Base-by-base conservation (phyloP, 1,139 yeast genomes). In the Suhomyces bokatorum region DNA sequence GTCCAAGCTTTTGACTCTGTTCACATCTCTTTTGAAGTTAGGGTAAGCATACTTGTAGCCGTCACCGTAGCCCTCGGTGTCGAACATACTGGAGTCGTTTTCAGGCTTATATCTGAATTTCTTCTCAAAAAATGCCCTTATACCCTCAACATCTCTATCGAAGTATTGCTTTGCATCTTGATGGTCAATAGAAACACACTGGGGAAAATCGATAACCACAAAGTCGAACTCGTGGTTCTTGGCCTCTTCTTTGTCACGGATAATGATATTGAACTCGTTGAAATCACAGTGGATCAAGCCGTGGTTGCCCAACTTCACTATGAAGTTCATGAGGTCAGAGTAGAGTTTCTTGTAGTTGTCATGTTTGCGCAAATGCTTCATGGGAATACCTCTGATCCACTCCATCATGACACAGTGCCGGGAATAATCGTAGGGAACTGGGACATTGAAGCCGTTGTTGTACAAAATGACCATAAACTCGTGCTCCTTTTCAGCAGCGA, bases 261-360 rank as follows among this genome's bases (percentile, higher is more conserved):
- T 86, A 76, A 93, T 87, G 54, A 93, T 90, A 64, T 93, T 93
- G 67, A 93, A 93, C 65, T 93, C 99, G 64, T 93, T 93, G 66
- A 85, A 93, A 72, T 93, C 99, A 75, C 99, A 91, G 67, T 93
- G 99, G 48, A 93, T 91, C 49, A 93, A 74, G 1, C 99, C 99
- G 55, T 85, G 80, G 56, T 86, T 84, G 3, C 88, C 99, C 47
- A 93, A 71, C 51, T 81, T 78, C 13, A 91, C 95, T 31, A 88
- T 84, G 58, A 93, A 91, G 49, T 75, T 72, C 98, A 93, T 91
- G 57, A 95, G 72, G 45, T 90, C 86, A 22, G 88, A 81, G 63
- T 93, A 93, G 42, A 93, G 73, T 51, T 81, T 77, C 49, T 82
- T 81, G 54, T 86, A 80, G 54, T 87, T 78, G 22, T 75, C 73